Conservation (phyloP, 2,329 filamentous ascomycete genomes). For the Epichloe scottii region DNA sequence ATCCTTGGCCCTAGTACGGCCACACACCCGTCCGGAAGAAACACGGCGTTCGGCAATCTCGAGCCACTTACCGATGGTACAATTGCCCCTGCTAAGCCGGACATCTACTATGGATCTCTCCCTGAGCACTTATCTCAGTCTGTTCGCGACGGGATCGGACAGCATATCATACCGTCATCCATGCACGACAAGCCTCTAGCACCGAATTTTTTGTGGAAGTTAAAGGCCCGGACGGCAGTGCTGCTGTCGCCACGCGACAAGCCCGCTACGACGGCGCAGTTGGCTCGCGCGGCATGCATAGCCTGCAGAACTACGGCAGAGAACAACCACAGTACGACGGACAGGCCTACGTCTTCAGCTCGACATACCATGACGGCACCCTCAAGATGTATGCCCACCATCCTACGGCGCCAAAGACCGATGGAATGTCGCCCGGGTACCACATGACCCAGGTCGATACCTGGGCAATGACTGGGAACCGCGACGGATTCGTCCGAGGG, state of each 20-base stretch:
- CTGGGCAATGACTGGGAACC: not conserved
- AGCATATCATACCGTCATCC: conserved; percentile 19
- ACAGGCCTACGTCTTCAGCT: conserved; percentile 22
- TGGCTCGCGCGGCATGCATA: conserved; percentile 22
- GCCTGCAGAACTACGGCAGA: conserved; percentile 19
- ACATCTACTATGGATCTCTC: conserved; percentile 19
- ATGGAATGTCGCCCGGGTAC: conserved; percentile 15
- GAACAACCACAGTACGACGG: conserved; percentile 20
- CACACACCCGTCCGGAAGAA: not conserved
- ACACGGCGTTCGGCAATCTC: not conserved
- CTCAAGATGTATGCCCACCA: conserved; percentile 23
- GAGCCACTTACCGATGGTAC: conserved; percentile 8
- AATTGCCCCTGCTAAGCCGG: conserved; percentile 18
- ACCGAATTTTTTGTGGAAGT: conserved; percentile 28
- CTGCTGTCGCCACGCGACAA: conserved; percentile 18
- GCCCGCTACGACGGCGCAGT: conserved; percentile 22
- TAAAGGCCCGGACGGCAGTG: conserved; percentile 20
- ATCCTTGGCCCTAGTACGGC: not conserved
- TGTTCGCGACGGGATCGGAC: conserved; percentile 13
- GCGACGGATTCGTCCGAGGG: not conserved
- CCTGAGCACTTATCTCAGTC: conserved; percentile 11
- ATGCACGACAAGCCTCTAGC: conserved; percentile 17
- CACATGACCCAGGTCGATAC: conserved; percentile 23
- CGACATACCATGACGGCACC: conserved; percentile 22
- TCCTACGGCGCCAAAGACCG: conserved; percentile 8